Percentiles rank a stretch among this genome's conserved stretches.
Evolutionary conservation across 2,329 filamentous ascomycete genomes (phyloP).

Genomic region (Cephalotrichum gorgonifer): DNA sequence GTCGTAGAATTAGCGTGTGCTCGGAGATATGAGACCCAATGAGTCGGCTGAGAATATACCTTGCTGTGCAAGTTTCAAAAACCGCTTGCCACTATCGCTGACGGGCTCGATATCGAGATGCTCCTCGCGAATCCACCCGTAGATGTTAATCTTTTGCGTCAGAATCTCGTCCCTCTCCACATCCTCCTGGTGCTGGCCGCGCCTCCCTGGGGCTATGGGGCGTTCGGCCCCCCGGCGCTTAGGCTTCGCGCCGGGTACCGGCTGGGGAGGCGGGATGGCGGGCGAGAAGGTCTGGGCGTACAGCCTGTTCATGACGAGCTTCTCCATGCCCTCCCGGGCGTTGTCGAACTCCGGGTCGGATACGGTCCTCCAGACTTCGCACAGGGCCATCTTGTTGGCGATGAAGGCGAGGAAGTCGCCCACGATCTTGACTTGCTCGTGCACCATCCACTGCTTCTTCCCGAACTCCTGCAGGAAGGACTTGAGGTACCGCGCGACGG

Average conservation of each 20-base stretch:
- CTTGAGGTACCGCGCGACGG: constrained; percentile 88
- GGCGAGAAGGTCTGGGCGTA: constrained; percentile 96
- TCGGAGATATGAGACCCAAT: background rate
- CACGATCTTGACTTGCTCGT: constrained; percentile 98
- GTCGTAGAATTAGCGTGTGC: constrained; percentile 10
- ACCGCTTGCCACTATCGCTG: constrained; percentile 77
- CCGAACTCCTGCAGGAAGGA: constrained; percentile 92
- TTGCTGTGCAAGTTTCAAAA: constrained; percentile 82
- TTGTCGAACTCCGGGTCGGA: constrained; percentile 98
- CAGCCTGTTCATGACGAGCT: constrained; percentile 95
- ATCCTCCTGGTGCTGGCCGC: constrained; percentile 95
- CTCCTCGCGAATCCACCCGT: constrained; percentile 86
- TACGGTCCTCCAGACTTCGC: constrained; percentile 92
- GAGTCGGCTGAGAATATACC: constrained; percentile 36
- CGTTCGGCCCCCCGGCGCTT: constrained; percentile 59
- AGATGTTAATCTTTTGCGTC: constrained; percentile 92
- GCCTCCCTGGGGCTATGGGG: constrained; percentile 67
- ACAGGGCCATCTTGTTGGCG: constrained; percentile 94
- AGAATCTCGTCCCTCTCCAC: constrained; percentile 94
- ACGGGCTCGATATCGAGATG: constrained; percentile 87
- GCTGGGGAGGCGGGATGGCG: constrained; percentile 73
- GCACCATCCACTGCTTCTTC: constrained; percentile 98
- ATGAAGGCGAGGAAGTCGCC: constrained; percentile 95
- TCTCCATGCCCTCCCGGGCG: constrained; percentile 97
- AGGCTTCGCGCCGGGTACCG: constrained; percentile 57